These are phyloP conservation scores for Tinospora cordifolia DNA, from an alignment of 164 flowering plant species.

Conservation along the genomic window DNA sequence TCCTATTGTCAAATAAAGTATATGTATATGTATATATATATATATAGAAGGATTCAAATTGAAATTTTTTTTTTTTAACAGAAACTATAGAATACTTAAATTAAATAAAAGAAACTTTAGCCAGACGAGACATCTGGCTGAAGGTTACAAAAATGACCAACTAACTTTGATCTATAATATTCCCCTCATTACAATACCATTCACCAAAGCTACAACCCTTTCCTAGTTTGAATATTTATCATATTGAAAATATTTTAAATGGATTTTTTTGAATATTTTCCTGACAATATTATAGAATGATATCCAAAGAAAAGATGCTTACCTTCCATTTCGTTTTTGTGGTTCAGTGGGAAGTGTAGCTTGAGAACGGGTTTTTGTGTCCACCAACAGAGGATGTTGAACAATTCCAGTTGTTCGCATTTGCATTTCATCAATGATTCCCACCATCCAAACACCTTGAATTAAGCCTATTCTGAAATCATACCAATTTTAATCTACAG, in stretches of 20 bases:
- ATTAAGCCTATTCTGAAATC: conserved; percentile 34
- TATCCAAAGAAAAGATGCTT: conserved; percentile 5
- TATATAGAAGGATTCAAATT: too few species aligned
- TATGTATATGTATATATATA: too few species aligned
- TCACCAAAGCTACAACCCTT: too few species aligned
- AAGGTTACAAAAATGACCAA: too few species aligned
- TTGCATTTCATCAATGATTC: conserved; percentile 76
- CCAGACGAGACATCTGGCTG: too few species aligned
- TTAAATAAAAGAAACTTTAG: too few species aligned
- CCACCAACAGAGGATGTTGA: conserved; percentile 43
- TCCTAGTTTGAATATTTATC: background rate
- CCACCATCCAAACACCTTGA: conserved; percentile 72
- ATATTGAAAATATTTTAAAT: background rate
- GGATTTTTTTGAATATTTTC: background rate
- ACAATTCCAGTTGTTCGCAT: conserved; percentile 34
- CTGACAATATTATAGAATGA: background rate
- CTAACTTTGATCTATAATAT: too few species aligned
- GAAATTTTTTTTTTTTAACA: too few species aligned
- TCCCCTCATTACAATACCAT: too few species aligned
- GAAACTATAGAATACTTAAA: too few species aligned
- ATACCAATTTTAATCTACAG: background rate
- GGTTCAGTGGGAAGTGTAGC: conserved; percentile 63
- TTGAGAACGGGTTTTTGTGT: conserved; percentile 68
- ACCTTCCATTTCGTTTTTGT: conserved; percentile 87
- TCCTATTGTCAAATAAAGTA: too few species aligned